phyloP scores from a whole-genome alignment of 83 land plant genomes.

The Picea abies region DNA sequence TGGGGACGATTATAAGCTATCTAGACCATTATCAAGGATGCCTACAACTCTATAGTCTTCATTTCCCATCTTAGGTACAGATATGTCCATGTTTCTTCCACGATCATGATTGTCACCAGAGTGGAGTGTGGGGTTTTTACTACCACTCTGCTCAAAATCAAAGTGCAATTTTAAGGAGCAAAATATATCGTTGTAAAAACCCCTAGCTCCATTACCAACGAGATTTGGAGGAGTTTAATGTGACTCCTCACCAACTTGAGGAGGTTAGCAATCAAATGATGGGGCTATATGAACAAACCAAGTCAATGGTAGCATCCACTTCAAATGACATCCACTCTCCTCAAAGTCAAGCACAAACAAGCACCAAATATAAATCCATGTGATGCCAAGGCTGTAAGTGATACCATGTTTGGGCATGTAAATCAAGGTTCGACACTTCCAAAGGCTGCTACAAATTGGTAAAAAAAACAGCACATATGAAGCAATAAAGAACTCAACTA shows the following conservation, averaged over 20 bases:
- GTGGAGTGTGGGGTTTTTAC: no score
- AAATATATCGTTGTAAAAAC: no score
- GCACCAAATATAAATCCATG: not conserved
- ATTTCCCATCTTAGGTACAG: no score
- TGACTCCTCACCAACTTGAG: conserved; percentile 9
- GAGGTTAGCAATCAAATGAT: conserved; percentile 59
- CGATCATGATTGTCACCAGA: no score
- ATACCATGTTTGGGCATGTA: not conserved
- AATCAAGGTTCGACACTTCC: conserved; percentile 6
- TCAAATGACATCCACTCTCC: conserved; percentile 11
- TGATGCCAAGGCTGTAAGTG: not conserved
- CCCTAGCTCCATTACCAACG: no score
- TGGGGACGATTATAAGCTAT: no score
- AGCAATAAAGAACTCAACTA: not conserved
- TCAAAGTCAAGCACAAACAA: not conserved
- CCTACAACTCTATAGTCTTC: no score
- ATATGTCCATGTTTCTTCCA: no score
- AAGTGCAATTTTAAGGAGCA: no score
- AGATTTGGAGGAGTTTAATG: no score
- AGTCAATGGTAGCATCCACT: conserved; percentile 26
- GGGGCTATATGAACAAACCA: conserved; percentile 45
- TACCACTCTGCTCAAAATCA: no score
- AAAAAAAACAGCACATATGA: not conserved
- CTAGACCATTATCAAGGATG: no score
- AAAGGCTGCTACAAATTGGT: not conserved